Evolutionary conservation across 148 eudicot species (phyloP).

Genomic region (Linanthus parryae): DNA sequence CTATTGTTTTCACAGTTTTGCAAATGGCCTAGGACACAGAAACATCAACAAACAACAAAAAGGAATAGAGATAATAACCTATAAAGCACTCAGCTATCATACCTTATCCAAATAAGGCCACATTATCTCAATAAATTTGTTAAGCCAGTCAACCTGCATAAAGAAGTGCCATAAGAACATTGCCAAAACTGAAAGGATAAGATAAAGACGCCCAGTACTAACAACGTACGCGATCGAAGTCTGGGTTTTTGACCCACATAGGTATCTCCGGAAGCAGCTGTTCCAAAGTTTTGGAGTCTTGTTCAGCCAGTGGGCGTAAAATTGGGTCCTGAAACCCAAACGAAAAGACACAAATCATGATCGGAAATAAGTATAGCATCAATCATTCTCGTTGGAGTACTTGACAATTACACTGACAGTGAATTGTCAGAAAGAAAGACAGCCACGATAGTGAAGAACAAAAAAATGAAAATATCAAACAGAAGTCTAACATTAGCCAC

Average conservation of each 20-base stretch:
- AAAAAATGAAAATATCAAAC: too few species aligned
- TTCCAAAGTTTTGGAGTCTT: slow-evolving; percentile 44
- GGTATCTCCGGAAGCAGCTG: slow-evolving; percentile 81
- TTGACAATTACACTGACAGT: too few species aligned
- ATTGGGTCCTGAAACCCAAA: slow-evolving; percentile 53
- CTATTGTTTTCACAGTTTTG: slow-evolving; percentile 63
- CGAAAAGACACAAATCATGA: slow-evolving; percentile 1
- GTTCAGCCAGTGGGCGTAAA: slow-evolving; percentile 66
- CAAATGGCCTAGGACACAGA: slow-evolving; percentile 66
- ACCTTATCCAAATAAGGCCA: slow-evolving; percentile 99
- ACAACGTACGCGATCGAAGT: slow-evolving; percentile 68
- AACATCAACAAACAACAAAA: slow-evolving; percentile 10
- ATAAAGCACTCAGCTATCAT: slow-evolving; percentile 1
- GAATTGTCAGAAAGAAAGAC: too few species aligned
- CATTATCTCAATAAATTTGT: slow-evolving; percentile 69
- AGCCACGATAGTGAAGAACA: too few species aligned
- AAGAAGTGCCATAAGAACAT: slow-evolving; percentile 1
- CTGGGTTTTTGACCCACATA: slow-evolving; percentile 91
- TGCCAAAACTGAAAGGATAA: too few species aligned
- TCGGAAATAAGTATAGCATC: too few species aligned
- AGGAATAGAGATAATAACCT: neutral
- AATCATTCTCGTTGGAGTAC: too few species aligned
- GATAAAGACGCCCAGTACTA: too few species aligned
- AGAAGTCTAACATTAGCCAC: too few species aligned
- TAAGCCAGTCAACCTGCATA: slow-evolving; percentile 87